These are phyloP conservation scores for Alternaria burnsii DNA, from an alignment of 2,329 filamentous ascomycete genomes.

Conservation along the genomic window DNA sequence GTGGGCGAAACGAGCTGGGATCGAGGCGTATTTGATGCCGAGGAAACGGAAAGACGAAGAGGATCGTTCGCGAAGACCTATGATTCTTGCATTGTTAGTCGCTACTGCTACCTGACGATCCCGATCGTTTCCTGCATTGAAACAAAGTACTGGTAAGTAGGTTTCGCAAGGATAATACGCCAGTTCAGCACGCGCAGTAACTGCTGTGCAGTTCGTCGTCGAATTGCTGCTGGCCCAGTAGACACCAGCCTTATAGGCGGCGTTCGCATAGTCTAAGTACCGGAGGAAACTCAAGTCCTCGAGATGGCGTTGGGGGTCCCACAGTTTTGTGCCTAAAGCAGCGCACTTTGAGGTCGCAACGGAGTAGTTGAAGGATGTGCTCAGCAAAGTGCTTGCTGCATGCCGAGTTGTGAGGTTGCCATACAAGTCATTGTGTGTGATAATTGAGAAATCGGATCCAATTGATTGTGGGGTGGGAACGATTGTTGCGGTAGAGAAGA, in stretches of 20 bases:
- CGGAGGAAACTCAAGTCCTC: conserved; percentile 28
- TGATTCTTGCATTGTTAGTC: conserved; percentile 30
- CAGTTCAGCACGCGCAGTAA: conserved; percentile 28
- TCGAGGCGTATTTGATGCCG: conserved; percentile 58
- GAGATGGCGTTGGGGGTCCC: conserved; percentile 20
- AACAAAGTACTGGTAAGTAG: conserved; percentile 35
- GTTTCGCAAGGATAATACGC: conserved; percentile 28
- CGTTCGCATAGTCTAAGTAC: conserved; percentile 24
- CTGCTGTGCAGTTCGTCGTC: conserved; percentile 28
- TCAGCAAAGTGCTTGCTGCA: conserved; percentile 28
- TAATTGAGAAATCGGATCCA: conserved; percentile 40
- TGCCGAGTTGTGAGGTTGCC: conserved; percentile 31
- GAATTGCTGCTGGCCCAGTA: conserved; percentile 1
- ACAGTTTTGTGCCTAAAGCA: conserved; percentile 32
- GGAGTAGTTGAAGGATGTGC: conserved; percentile 18
- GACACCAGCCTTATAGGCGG: conserved; percentile 17
- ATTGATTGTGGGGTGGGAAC: conserved; percentile 33
- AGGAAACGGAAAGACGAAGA: conserved; percentile 59
- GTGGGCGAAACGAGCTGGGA: conserved; percentile 58
- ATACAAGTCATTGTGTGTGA: conserved; percentile 42
- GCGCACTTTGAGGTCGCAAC: conserved; percentile 27
- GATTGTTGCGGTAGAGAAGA: conserved; percentile 19
- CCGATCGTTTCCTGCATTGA: conserved; percentile 18
- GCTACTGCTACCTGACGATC: conserved; percentile 24
- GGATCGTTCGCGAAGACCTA: conserved; percentile 56